These are phyloP conservation scores for Trichoderma sp. DNA, from an alignment of 2,329 filamentous ascomycete species.

Conservation along the genomic window DNA sequence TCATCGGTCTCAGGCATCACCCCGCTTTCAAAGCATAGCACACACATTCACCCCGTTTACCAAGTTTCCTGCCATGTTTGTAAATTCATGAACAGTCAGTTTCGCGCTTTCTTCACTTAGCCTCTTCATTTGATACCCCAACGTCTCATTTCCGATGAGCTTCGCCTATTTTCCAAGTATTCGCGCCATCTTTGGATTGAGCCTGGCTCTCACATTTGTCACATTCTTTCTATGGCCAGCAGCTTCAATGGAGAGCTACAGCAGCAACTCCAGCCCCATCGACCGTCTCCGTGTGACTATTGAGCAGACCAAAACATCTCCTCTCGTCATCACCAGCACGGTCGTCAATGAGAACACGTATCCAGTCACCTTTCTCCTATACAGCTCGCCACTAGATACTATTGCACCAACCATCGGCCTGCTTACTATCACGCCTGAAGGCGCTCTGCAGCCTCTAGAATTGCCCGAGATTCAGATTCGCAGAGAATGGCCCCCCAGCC, in stretches of 20 bases:
- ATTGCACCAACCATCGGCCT: conserved; percentile 42
- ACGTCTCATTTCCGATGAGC: background rate
- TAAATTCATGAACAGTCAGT: background rate
- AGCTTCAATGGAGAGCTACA: conserved; percentile 22
- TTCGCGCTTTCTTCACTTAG: background rate
- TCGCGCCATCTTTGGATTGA: conserved; percentile 5
- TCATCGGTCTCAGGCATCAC: background rate
- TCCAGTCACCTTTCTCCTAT: conserved; percentile 42
- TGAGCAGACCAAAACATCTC: conserved; percentile 33
- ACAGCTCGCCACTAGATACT: conserved; percentile 46
- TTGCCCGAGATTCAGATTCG: conserved; percentile 38
- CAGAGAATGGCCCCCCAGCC: conserved; percentile 41
- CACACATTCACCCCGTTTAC: background rate
- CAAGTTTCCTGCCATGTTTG: background rate
- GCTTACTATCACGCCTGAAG: conserved; percentile 39
- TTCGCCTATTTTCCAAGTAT: background rate
- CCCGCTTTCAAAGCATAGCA: background rate
- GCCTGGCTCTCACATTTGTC: conserved; percentile 23
- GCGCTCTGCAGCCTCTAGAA: conserved; percentile 34
- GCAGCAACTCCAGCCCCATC: conserved; percentile 20
- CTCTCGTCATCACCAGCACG: conserved; percentile 36
- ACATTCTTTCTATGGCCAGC: conserved; percentile 22
- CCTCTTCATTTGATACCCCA: background rate
- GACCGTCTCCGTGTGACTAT: conserved; percentile 34
- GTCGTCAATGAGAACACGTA: conserved; percentile 40